Conservation (phyloP, 2,329 filamentous ascomycete species). For the Paecilomyces dactylethromorphus region DNA sequence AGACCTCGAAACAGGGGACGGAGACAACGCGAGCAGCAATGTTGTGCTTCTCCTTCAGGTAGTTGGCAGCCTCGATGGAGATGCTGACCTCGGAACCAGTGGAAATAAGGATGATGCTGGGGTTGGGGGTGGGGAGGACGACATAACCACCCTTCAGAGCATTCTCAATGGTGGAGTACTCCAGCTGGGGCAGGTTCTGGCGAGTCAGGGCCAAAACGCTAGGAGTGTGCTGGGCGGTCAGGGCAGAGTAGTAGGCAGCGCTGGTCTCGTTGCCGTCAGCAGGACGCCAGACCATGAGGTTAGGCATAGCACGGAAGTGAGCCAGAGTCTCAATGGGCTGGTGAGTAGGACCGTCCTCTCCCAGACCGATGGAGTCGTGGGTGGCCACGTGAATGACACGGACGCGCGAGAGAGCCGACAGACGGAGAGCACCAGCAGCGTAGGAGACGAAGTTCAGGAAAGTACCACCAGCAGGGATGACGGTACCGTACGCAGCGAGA, state of each 20-base stretch:
- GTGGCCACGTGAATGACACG: constrained; percentile 94
- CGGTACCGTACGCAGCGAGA: constrained; percentile 87
- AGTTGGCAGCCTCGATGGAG: constrained; percentile 86
- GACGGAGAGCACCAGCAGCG: constrained; percentile 87
- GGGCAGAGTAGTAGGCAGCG: constrained; percentile 91
- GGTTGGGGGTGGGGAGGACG: constrained; percentile 73
- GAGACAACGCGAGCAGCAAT: constrained; percentile 89
- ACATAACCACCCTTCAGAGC: constrained; percentile 95
- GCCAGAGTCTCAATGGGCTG: constrained; percentile 98
- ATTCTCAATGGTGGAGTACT: constrained; percentile 84
- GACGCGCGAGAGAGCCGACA: constrained; percentile 84
- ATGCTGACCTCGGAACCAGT: constrained; percentile 96
- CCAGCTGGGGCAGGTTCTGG: constrained; percentile 96
- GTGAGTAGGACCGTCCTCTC: constrained; percentile 97
- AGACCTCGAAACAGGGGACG: constrained; percentile 94
- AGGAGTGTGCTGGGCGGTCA: constrained; percentile 84
- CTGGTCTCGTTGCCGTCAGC: constrained; percentile 98
- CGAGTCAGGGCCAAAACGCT: constrained; percentile 91
- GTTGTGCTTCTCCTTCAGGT: constrained; percentile 80
- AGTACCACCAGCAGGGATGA: constrained; percentile 89
- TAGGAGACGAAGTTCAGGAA: constrained; percentile 99
- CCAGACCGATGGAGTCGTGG: constrained; percentile 98
- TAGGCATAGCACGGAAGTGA: constrained; percentile 97
- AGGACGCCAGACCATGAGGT: constrained; percentile 99
- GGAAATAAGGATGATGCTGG: constrained; percentile 81